Evolutionary conservation across 176 grass and related monocot species (phyloP), one percentile per base, ranked within the genome.

Genomic region (Rhynchospora pubera): DNA sequence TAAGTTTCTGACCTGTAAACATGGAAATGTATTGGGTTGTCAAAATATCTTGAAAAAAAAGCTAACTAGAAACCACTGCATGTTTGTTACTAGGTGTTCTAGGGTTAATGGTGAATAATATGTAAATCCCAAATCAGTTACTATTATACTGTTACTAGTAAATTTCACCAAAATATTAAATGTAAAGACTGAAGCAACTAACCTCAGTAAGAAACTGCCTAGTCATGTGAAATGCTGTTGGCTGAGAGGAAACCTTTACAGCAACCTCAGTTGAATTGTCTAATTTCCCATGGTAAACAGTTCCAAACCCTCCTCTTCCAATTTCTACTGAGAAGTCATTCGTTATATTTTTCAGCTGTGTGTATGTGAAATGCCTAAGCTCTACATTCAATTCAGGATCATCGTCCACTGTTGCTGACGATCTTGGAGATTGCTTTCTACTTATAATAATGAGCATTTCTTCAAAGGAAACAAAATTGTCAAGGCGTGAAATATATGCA

Each of bases 271-370:
- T 62, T 7, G 64, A 28, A 57, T 89, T 85, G 62, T 89, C 87
- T 18, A 89, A 42, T 45, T 16, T 65, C 53, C 87, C 87, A 82
- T 85, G 48, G 16, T 89, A 89, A 46, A 89, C 87, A 56, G 59
- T 85, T 19, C 87, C 87, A 51, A 89, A 89, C 45, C 87, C 87
- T 50, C 87, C 83, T 85, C 84, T 81, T 73, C 87, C 87, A 81
- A 89, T 15, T 3, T 58, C 62, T 82, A 18, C 30, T 50, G 79
- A 55, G 14, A 89, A 89, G 22, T 85, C 28, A 12, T 85, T 85
- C 9, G 83, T 89, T 52, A 85, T 76, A 57, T 76, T 15, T 64
- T 85, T 67, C 47, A 89, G 47, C 77, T 85, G 83, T 46, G 57
- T 84, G 19, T 89, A 85, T 3, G 83, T 89, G 57, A 85, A 89